A percentile compares a stretch with the other conserved stretches of the same genome.
These are phyloP conservation scores for Fusarium coicis DNA, from an alignment of 2,329 filamentous ascomycete genomes.

Conservation along the genomic window DNA sequence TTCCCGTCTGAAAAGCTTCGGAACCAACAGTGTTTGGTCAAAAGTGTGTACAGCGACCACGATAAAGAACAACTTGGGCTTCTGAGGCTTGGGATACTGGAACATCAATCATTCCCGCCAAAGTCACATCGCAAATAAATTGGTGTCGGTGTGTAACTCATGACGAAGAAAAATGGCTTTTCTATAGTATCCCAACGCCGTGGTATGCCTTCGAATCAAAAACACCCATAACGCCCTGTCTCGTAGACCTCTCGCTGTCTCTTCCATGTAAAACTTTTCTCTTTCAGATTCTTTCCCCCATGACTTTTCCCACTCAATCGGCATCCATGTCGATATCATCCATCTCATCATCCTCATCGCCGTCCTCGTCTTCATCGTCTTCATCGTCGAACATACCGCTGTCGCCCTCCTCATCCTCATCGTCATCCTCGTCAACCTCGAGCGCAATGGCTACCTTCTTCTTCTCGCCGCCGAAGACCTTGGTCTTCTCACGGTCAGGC, in stretches of 20 bases:
- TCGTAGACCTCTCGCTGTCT: conserved; percentile 24
- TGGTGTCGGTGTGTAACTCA: conserved; percentile 21
- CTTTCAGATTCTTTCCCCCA: neutral
- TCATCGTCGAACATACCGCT: conserved; percentile 46
- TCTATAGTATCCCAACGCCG: conserved; percentile 40
- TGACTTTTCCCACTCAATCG: conserved; percentile 13
- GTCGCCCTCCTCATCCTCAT: conserved; percentile 48
- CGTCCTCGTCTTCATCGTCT: conserved; percentile 50
- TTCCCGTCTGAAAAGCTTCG: conserved; percentile 1
- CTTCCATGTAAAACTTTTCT: conserved; percentile 23
- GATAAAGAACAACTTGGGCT: conserved; percentile 3
- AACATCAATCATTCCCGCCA: conserved; percentile 25
- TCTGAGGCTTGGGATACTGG: conserved; percentile 9
- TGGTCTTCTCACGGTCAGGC: conserved; percentile 50
- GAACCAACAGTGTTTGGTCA: neutral
- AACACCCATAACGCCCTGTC: conserved; percentile 40
- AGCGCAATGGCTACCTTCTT: conserved; percentile 50
- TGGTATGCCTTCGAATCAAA: conserved; percentile 42
- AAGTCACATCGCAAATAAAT: conserved; percentile 13
- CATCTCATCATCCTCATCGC: conserved; percentile 47
- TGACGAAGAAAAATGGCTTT: conserved; percentile 35
- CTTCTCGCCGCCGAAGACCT: conserved; percentile 58
- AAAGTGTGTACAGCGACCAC: neutral
- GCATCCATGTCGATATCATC: conserved; percentile 50
- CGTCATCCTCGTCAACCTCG: conserved; percentile 50